Evolutionary conservation across 495 filamentous ascomycete genomes (phyloP), one percentile per base, ranked within the genome.

Genomic region (Penicillium cinerascens): DNA sequence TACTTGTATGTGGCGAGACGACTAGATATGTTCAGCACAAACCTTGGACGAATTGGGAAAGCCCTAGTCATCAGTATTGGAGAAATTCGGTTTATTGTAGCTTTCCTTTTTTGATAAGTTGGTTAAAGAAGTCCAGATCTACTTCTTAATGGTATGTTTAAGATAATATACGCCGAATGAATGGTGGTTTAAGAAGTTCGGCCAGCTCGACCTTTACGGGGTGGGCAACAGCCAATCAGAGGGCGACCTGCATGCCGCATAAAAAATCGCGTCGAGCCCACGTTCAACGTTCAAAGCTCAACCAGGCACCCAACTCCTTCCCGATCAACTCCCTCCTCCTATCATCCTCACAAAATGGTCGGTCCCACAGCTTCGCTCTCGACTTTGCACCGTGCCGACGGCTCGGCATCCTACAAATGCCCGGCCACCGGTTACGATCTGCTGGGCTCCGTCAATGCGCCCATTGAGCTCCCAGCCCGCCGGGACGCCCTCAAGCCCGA

Each of bases 361-460:
- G 68, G 64, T 10, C 72, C 71, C 25, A 64, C 63, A 42, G 67
- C 64, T 11, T 64, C 66, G 6, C 62, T 77, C 41, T 64, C 70
- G 7, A 77, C 80, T 56, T 82, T 97, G 6, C 70, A 78, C 49
- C 86, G 87, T 36, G 78, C 91, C 25, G 91, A 97, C 67, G 93
- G 93, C 44, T 97, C 93, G 45, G 91, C 91, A 8, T 88, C 82
- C 26, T 92, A 90, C 65, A 82, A 85, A 15, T 78, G 73, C 39
- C 72, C 68, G 8, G 77, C 81, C 50, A 85, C 87, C 42, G 88
- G 88, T 29, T 95, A 87, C 68, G 85, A 83, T 44, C 79, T 97
- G 54, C 81, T 93, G 42, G 89, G 85, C 47, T 84, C 89, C 11
- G 90, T 95, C 54, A 96, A 92, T 66, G 93, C 89, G 0, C 93